These are phyloP conservation scores for Solanum chilense DNA, from an alignment of 257 asterid genomes.

Conservation along the genomic window DNA sequence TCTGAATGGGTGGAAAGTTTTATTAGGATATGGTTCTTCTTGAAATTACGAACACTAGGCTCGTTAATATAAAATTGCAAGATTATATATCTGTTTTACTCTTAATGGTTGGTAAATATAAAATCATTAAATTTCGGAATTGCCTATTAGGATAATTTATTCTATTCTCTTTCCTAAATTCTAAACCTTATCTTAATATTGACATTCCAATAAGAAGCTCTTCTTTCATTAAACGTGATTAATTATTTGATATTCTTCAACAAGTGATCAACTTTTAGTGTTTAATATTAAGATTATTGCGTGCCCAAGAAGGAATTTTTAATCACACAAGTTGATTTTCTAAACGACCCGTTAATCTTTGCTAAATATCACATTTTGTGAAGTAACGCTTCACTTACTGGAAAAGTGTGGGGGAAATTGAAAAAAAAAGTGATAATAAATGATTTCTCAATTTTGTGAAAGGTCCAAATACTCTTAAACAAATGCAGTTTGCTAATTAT, in stretches of 20 bases:
- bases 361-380: neutral
- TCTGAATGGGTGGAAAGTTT: neutral
- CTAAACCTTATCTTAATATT: conserved; percentile 6
- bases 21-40: neutral
- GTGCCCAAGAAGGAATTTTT: neutral
- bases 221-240: neutral
- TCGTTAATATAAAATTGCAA: neutral
- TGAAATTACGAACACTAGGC: neutral
- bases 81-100: neutral
- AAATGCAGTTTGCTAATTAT: neutral
- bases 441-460: neutral
- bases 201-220: conserved; percentile 21
- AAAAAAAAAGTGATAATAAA: neutral
- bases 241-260: neutral
- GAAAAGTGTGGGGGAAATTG: neutral
- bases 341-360: neutral
- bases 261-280: neutral
- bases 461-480: neutral
- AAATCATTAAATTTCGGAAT: conserved; percentile 20
- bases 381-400: neutral
- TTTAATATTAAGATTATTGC: neutral
- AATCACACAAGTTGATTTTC: neutral
- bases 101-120: neutral
- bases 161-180: conserved; percentile 2
- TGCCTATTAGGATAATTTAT: conserved; percentile 16